Evolutionary conservation across 805 yeast species (phyloP), one percentile per base, ranked within the genome.

Genomic region (Cyberlindnera maritima): DNA sequence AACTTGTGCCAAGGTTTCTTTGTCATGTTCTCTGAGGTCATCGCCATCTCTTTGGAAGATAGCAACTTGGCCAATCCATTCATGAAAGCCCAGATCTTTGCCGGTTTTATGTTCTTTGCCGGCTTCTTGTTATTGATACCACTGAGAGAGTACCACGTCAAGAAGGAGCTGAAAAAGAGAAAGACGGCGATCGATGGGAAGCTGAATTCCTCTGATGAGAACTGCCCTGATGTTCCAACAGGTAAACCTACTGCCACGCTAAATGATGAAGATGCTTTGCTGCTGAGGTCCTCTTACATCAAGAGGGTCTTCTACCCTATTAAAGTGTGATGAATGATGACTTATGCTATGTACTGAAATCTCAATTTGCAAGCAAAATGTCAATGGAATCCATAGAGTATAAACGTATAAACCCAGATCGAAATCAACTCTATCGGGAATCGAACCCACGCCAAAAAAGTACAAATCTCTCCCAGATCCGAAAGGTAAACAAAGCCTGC

Each of bases 71-170:
- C 50, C 10, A 51, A 53, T 10, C 87, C 87, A 2, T 83, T 73
- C 54, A 56, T 75, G n/a, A 71, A 81, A 53, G 70, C 84, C 0
- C 88, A 82, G 56, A 71, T 81, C 1, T 81, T 80, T 61, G 72
- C 80, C 1, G 88, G 85, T 1, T 56, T 71, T 8, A 63, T 76
- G 42, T 75, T 71, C 52, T 58, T 75, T 13, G 65, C 62, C 13
- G 77, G 76, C 0, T 59, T 74, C 7, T 3, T 79, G 2, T 47
- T 75, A 25, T 61, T 76, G 45, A 43, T 75, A 1, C 63, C 76
- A 0, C 59, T 79, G 15, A 68, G 89, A 52, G 83, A 80, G 54
- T 67, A 64, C 62, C 64, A 74, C 37, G 76, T 81, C 3, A 54
- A 68, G 39, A 66, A 66, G 46, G 49, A 76, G 9, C 47, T 51